Conservation (phyloP, 1,284 basidiomycete genomes). For the Peniophora sp. region DNA sequence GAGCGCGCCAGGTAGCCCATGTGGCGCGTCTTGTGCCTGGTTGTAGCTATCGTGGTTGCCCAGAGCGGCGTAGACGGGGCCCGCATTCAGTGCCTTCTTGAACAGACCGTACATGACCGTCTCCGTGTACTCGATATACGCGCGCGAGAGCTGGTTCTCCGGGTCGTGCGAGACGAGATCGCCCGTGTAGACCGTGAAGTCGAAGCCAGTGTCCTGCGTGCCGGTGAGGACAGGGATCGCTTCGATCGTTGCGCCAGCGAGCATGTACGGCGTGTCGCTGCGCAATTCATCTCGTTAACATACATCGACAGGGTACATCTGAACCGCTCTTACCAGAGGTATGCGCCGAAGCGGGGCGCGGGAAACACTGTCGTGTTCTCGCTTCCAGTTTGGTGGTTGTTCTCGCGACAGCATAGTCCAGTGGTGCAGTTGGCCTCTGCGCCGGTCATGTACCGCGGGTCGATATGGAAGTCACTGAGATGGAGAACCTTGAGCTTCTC, state of each 20-base stretch:
- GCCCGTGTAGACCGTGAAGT: conserved; percentile 67
- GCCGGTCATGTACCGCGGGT: conserved; percentile 68
- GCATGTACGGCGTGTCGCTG: conserved; percentile 65
- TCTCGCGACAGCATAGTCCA: conserved; percentile 66
- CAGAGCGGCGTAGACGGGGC: conserved; percentile 63
- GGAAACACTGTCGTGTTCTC: conserved; percentile 43
- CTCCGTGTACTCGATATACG: conserved; percentile 45
- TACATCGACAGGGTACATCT: background rate
- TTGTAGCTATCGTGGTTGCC: conserved; percentile 76
- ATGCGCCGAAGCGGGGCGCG: conserved; percentile 64
- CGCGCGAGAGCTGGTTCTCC: conserved; percentile 52
- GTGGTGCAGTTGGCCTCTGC: conserved; percentile 69
- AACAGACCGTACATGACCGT: conserved; percentile 60
- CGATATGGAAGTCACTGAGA: conserved; percentile 73
- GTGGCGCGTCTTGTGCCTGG: conserved; percentile 60
- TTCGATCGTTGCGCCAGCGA: conserved; percentile 55
- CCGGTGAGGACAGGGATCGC: conserved; percentile 64
- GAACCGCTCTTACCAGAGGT: conserved; percentile 36
- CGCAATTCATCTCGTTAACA: conserved; percentile 5
- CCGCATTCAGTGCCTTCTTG: conserved; percentile 49
- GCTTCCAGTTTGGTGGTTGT: conserved; percentile 42
- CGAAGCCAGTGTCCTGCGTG: conserved; percentile 52
- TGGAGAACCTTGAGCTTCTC: conserved; percentile 68
- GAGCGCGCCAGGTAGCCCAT: conserved; percentile 44
- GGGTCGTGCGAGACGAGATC: conserved; percentile 71